A percentile compares a stretch with the other conserved stretches of the same genome.
These are phyloP conservation scores for Vinca minor DNA, from an alignment of 257 asterid species.

Conservation along the genomic window DNA sequence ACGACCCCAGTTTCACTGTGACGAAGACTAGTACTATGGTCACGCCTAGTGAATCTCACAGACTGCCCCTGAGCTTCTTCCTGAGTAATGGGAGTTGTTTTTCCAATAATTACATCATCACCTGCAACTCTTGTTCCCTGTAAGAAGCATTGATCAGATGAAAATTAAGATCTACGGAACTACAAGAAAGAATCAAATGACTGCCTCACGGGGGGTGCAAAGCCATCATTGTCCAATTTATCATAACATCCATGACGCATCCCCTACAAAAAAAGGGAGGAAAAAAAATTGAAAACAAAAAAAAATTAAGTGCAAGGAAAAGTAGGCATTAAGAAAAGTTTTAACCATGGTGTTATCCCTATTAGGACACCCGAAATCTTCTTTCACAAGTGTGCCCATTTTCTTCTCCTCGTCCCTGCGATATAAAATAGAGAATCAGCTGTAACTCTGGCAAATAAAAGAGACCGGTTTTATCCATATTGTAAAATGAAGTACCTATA, in stretches of 20 bases:
- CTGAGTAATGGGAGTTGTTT: background rate
- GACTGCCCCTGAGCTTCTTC: background rate
- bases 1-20: background rate
- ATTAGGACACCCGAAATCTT: constrained; percentile 20
- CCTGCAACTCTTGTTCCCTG: background rate
- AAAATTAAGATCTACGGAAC: background rate
- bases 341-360: constrained; percentile 16
- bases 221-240: constrained; percentile 19
- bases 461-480: background rate
- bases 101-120: background rate
- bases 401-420: constrained; percentile 22
- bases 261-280: constrained; percentile 15
- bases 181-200: background rate
- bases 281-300: background rate
- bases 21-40: background rate
- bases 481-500: constrained; percentile 12
- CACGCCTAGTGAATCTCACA: background rate
- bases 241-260: constrained; percentile 26
- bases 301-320: background rate
- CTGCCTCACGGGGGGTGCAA: constrained; percentile 22
- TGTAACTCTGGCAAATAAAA: background rate
- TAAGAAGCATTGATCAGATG: background rate
- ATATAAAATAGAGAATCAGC: background rate
- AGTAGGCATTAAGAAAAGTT: background rate
- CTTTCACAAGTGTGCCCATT: constrained; percentile 23